Evolutionary conservation across 306 rosid genomes (phyloP).

Genomic region (Quercus suber): DNA sequence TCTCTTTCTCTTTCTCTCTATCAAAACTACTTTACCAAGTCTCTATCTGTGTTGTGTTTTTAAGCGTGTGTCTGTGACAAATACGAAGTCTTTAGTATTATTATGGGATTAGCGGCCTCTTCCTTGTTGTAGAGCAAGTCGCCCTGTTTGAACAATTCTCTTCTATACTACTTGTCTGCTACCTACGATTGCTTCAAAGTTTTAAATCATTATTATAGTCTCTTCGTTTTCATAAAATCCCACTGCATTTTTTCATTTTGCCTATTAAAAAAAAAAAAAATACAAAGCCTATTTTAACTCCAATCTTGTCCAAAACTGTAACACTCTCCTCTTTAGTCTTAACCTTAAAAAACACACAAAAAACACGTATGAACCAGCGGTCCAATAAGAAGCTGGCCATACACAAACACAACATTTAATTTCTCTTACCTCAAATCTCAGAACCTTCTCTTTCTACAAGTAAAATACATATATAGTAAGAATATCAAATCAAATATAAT

Average conservation of each 20-base stretch:
- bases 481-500: too few relatives aligned
- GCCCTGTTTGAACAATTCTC: constrained; percentile 17
- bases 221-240: not conserved
- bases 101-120: constrained; percentile 9
- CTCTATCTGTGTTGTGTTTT: too few relatives aligned
- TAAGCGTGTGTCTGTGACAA: not conserved
- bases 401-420: not conserved
- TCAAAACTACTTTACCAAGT: too few relatives aligned
- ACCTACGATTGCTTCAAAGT: constrained; percentile 4
- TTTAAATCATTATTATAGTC: not conserved
- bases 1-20: not conserved
- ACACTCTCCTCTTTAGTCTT: not conserved
- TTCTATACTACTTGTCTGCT: not conserved
- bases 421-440: too few relatives aligned
- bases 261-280: too few relatives aligned
- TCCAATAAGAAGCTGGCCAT: not conserved
- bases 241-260: too few relatives aligned
- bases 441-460: too few relatives aligned
- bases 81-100: not conserved
- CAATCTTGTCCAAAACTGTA: too few relatives aligned
- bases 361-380: not conserved
- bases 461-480: too few relatives aligned
- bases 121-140: constrained; percentile 16
- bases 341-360: not conserved
- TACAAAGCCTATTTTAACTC: too few relatives aligned